Percentiles rank a stretch among this genome's conserved stretches.
These are phyloP conservation scores for Lasiosphaeris hirsuta DNA, from an alignment of 495 filamentous ascomycete genomes.

Conservation along the genomic window DNA sequence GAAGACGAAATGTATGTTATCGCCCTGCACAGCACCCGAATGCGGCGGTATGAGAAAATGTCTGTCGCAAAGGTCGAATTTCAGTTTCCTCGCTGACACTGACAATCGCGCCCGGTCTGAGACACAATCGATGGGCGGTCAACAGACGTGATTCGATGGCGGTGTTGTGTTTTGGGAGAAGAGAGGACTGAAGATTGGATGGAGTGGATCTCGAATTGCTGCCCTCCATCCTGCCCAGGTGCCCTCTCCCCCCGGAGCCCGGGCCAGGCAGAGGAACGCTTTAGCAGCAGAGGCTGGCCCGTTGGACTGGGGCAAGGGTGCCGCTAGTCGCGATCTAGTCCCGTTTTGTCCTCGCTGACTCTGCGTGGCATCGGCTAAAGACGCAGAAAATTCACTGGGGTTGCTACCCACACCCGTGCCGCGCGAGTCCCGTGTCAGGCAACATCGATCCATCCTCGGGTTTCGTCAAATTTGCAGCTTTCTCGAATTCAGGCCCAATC, in stretches of 20 bases:
- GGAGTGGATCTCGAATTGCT: slow-evolving; percentile 34
- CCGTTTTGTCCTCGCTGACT: not conserved
- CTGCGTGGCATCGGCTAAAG: slow-evolving; percentile 8
- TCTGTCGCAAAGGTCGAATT: too few species aligned
- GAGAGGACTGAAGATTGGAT: slow-evolving; percentile 32
- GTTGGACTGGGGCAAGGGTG: slow-evolving; percentile 1
- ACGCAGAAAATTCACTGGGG: slow-evolving; percentile 5
- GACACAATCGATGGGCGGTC: not conserved
- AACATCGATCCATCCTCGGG: too few species aligned
- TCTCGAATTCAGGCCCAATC: slow-evolving; percentile 10
- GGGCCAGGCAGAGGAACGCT: slow-evolving; percentile 7
- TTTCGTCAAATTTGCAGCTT: not conserved
- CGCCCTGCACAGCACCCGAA: too few species aligned
- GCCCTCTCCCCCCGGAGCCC: slow-evolving; percentile 4
- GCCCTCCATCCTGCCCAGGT: not conserved
- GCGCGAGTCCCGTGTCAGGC: too few species aligned
- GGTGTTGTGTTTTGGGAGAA: slow-evolving; percentile 23
- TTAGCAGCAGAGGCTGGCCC: slow-evolving; percentile 2
- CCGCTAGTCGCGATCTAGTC: slow-evolving; percentile 1
- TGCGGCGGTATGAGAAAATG: too few species aligned
- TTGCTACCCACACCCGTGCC: not conserved
- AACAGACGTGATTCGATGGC: slow-evolving; percentile 1
- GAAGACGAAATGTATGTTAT: too few species aligned
- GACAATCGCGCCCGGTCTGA: too few species aligned
- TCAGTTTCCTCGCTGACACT: too few species aligned